These are phyloP conservation scores for Penicillium sp. DNA, from an alignment of 2,329 filamentous ascomycete genomes.

Conservation along the genomic window DNA sequence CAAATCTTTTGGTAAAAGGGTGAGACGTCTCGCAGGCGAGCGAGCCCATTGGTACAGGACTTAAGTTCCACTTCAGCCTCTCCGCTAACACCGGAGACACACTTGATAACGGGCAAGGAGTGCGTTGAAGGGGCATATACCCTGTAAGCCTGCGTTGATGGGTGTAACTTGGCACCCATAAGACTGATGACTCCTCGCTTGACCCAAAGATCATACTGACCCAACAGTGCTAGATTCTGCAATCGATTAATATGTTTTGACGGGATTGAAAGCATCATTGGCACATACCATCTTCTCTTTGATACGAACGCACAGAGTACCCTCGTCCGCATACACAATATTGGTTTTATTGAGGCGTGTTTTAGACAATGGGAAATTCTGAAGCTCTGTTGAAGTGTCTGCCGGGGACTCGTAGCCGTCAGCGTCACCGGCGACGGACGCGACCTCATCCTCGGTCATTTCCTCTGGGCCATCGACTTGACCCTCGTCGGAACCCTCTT, in stretches of 20 bases:
- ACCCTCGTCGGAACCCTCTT: conserved; percentile 21
- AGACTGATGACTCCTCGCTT: conserved; percentile 59
- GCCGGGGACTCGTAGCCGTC: conserved; percentile 40
- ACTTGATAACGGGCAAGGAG: conserved; percentile 59
- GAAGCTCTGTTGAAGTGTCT: conserved; percentile 32
- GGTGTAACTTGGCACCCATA: conserved; percentile 61
- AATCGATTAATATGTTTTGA: conserved; percentile 20
- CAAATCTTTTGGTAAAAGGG: conserved; percentile 60
- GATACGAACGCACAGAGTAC: conserved; percentile 44
- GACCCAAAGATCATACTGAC: conserved; percentile 62
- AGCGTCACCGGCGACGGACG: conserved; percentile 28
- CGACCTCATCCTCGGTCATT: conserved; percentile 27
- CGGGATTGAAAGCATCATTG: neutral
- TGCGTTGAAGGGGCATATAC: conserved; percentile 62
- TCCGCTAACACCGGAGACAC: conserved; percentile 44
- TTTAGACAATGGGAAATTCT: conserved; percentile 48
- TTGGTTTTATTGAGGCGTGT: conserved; percentile 40
- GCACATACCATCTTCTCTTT: conserved; percentile 43
- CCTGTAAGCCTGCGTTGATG: conserved; percentile 48
- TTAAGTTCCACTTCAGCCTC: conserved; percentile 54
- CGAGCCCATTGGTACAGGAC: conserved; percentile 51
- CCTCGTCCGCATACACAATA: conserved; percentile 43
- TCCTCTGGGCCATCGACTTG: conserved; percentile 20
- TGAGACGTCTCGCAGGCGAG: conserved; percentile 51
- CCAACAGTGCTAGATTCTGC: conserved; percentile 51